Evolutionary conservation across 1,284 basidiomycete species (phyloP), one percentile per base, ranked within the genome.

Genomic region (Fomitiporia mediterranea): DNA sequence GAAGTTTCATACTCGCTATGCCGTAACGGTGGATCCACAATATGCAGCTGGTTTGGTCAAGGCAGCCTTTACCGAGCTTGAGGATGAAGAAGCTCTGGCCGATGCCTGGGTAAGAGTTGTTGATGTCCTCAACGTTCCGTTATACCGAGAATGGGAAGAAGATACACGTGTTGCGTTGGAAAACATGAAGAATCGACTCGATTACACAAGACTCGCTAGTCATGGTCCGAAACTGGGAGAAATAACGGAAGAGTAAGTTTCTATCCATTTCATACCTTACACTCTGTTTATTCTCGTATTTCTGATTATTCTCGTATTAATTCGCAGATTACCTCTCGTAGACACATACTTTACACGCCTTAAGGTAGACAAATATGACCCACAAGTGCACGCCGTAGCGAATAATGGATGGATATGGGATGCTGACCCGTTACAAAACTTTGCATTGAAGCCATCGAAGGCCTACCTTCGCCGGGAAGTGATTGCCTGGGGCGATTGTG

Each of bases 371-470:
- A 78, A 82, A 47, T 75, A 78, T 59, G 84, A 94, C 57, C 82
- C 87, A 1, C 68, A 78, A 19, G 76, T 81, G 7, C 89, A 94
- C 65, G 86, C 90, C 0, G 74, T 98, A 28, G 96, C 96, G 4
- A 98, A 98, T 73, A 99, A 99, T 66, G 96, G 96, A 5, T 99
- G 96, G 96, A 96, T 99, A 64, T 99, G 96, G 96, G 79, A 89
- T 58, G 95, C 96, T 1, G 88, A 99, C 69, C 96, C 96, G 0
- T 79, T 99, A 19, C 80, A 86, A 62, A 97, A 98, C 74, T 99
- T 99, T 73, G 96, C 95, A 7, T 82, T 92, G n/a, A 82, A 83
- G 48, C 89, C 91, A 0, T 98, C 95, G n/a, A 96, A 96, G 69
- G 90, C 94, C 1, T 99, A 99, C 70, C 80, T 98, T 47, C 86